Evolutionary conservation across 2,329 filamentous ascomycete species (phyloP).

Genomic region (Fusarium nanum): DNA sequence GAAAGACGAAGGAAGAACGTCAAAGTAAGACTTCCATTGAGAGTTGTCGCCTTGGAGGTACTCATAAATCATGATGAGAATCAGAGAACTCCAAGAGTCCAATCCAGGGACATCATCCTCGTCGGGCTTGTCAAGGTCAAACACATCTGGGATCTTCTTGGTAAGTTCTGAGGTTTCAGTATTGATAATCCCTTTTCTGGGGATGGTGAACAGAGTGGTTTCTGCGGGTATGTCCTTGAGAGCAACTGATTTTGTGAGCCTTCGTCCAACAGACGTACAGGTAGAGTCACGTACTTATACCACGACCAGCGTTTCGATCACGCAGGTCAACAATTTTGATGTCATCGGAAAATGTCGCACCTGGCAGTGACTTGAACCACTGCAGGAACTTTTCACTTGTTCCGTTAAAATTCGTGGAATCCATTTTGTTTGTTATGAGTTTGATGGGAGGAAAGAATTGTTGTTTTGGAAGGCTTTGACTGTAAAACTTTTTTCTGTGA

Average conservation of each 20-base stretch:
- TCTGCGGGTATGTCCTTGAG: constrained; percentile 75
- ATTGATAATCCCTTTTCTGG: constrained; percentile 76
- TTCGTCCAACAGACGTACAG: background rate
- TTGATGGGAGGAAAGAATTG: background rate
- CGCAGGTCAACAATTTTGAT: constrained; percentile 66
- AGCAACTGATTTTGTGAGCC: constrained; percentile 72
- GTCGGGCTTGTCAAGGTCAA: constrained; percentile 55
- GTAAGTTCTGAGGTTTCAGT: constrained; percentile 77
- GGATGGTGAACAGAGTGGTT: constrained; percentile 83
- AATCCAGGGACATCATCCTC: constrained; percentile 54
- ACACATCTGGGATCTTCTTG: constrained; percentile 65
- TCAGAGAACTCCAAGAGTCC: constrained; percentile 69
- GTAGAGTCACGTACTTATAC: constrained; percentile 59
- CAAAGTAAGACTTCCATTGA: constrained; percentile 81
- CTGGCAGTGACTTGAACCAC: constrained; percentile 66
- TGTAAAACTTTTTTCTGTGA: constrained; percentile 33
- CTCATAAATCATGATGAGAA: constrained; percentile 86
- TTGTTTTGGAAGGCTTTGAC: background rate
- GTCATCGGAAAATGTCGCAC: constrained; percentile 64
- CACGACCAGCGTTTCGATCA: constrained; percentile 62
- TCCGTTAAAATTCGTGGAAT: constrained; percentile 53
- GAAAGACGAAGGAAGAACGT: constrained; percentile 77
- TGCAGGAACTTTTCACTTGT: constrained; percentile 60
- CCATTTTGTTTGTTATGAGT: constrained; percentile 11
- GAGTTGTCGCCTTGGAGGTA: constrained; percentile 69